phyloP scores from a whole-genome alignment of 177 flowering plant species.

The Vitis hybrid region DNA sequence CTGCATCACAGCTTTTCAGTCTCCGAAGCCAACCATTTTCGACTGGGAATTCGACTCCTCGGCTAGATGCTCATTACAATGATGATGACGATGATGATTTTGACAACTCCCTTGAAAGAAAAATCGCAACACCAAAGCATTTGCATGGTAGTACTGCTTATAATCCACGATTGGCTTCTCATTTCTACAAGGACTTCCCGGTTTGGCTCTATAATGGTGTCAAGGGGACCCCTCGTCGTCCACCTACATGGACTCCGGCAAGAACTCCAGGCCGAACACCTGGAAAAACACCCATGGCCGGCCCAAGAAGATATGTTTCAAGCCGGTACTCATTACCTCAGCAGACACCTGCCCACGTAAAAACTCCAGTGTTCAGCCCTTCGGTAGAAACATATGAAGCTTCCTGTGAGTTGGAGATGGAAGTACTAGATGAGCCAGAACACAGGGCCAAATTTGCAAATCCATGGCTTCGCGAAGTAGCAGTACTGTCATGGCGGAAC shows the following conservation, averaged over 20 bases:
- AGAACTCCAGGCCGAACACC: constrained; percentile 63
- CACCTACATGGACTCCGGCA: constrained; percentile 85
- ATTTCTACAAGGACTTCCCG: constrained; percentile 73
- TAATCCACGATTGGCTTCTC: constrained; percentile 66
- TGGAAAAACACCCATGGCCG: constrained; percentile 35
- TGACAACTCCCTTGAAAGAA: constrained; percentile 66
- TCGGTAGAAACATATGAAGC: constrained; percentile 21
- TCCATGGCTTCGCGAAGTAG: constrained; percentile 76
- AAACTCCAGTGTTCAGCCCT: constrained; percentile 33
- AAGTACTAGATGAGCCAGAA: constrained; percentile 43
- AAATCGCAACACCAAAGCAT: constrained; percentile 35
- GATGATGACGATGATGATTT: constrained; percentile 47
- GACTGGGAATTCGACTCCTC: constrained; percentile 23
- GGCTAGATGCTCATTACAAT: constrained; percentile 11
- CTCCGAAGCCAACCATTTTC: constrained; percentile 44
- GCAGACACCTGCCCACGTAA: constrained; percentile 10
- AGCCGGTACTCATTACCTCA: constrained; percentile 24
- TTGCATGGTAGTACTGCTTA: constrained; percentile 37
- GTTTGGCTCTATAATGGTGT: constrained; percentile 76
- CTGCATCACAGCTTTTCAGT: constrained; percentile 29
- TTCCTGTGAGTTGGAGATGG: constrained; percentile 34
- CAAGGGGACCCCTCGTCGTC: constrained; percentile 57
- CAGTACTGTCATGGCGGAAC: constrained; percentile 68
- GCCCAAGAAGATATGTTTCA: constrained; percentile 23
- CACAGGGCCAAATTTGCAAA: constrained; percentile 61